Percentiles rank a stretch among this genome's conserved stretches.
These are phyloP conservation scores for Ophiosphaerella herpotricha DNA, from an alignment of 2,329 filamentous ascomycete genomes.

Conservation along the genomic window DNA sequence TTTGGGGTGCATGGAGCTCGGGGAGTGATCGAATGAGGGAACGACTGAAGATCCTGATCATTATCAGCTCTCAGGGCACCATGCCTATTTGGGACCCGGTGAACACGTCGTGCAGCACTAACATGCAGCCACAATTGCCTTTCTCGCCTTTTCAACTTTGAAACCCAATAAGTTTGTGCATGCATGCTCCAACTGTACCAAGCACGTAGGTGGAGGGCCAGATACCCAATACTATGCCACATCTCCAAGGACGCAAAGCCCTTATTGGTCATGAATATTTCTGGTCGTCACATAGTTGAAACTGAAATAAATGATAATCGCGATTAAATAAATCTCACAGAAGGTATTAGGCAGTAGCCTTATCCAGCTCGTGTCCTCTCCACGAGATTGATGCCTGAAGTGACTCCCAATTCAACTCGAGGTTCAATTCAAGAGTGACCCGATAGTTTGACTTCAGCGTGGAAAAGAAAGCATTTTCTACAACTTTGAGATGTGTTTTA, in stretches of 20 bases:
- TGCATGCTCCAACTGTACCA: not conserved
- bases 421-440: slow-evolving; percentile 6
- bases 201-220: not conserved
- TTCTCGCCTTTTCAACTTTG: not conserved
- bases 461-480: not conserved
- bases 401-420: slow-evolving; percentile 8
- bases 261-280: no score
- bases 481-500: not conserved
- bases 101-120: not conserved
- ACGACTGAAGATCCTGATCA: not conserved
- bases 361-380: slow-evolving; percentile 3
- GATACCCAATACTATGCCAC: not conserved
- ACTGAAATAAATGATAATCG: no score
- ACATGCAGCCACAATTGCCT: not conserved
- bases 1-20: not conserved
- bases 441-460: not conserved
- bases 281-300: no score
- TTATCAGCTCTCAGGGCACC: not conserved
- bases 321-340: not conserved
- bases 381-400: slow-evolving; percentile 12
- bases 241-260: no score
- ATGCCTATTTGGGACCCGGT: not conserved
- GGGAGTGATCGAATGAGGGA: no score
- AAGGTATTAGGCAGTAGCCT: slow-evolving; percentile 5
- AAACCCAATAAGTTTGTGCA: no score